These are phyloP conservation scores for Mucor plumbeus DNA, from an alignment of 371 early-diverging fungal genomes.

Conservation along the genomic window DNA sequence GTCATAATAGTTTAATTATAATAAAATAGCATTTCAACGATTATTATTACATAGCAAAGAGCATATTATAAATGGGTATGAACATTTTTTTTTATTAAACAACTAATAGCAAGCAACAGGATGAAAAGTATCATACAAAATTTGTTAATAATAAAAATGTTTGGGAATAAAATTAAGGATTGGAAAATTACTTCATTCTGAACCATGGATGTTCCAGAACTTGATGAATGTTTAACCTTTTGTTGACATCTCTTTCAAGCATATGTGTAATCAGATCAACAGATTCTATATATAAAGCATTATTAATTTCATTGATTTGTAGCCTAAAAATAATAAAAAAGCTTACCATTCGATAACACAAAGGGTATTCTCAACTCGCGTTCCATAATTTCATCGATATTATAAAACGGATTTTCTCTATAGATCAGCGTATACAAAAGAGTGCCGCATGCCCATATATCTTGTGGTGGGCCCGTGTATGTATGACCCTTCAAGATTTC, in stretches of 20 bases:
- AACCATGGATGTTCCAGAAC: slow-evolving; percentile 54
- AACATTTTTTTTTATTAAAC: too few species aligned
- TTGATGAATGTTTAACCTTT: slow-evolving; percentile 56
- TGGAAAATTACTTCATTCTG: background rate
- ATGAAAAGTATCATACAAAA: background rate
- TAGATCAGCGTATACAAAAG: slow-evolving; percentile 77
- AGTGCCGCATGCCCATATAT: slow-evolving; percentile 83
- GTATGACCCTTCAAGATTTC: slow-evolving; percentile 66
- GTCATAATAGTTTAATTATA: too few species aligned
- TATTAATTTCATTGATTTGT: slow-evolving; percentile 43
- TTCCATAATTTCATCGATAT: slow-evolving; percentile 29
- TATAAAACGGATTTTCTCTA: slow-evolving; percentile 34
- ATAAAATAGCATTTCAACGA: too few species aligned
- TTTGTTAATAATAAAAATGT: background rate
- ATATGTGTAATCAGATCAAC: slow-evolving; percentile 59
- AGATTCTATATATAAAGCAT: slow-evolving; percentile 39
- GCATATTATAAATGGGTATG: too few species aligned
- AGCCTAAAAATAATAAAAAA: slow-evolving; percentile 71
- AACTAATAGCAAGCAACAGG: too few species aligned
- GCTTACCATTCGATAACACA: slow-evolving; percentile 32
- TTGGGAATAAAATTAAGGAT: background rate
- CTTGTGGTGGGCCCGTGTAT: slow-evolving; percentile 74
- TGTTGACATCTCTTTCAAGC: slow-evolving; percentile 55
- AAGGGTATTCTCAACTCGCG: slow-evolving; percentile 30
- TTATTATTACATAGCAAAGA: too few species aligned